Evolutionary conservation across 805 yeast genomes (phyloP).

Genomic region (Candida tammaniensis): DNA sequence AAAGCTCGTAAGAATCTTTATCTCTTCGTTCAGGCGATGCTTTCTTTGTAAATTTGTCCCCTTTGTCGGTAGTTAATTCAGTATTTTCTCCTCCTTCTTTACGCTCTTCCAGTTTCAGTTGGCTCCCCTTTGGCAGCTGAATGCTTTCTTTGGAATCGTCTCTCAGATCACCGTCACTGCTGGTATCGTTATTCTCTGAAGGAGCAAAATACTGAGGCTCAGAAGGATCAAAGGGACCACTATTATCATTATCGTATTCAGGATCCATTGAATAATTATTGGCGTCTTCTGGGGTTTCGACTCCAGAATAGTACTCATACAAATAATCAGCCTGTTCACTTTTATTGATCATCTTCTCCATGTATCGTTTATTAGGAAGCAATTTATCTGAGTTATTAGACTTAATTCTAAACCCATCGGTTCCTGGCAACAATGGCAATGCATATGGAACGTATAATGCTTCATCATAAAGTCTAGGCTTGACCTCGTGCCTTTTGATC

Average conservation of each 20-base stretch:
- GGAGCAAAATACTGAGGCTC: slow-evolving; percentile 88
- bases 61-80: too few species aligned
- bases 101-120: slow-evolving; percentile 1
- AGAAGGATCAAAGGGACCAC: slow-evolving; percentile 77
- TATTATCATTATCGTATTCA: slow-evolving; percentile 37
- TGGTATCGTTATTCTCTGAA: slow-evolving; percentile 13
- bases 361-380: slow-evolving; percentile 43
- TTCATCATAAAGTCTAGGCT: slow-evolving; percentile 87
- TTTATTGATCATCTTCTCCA: slow-evolving; percentile 76
- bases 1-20: slow-evolving; percentile 31
- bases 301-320: slow-evolving; percentile 85
- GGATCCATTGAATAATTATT: slow-evolving; percentile 47
- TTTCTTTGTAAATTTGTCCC: not conserved
- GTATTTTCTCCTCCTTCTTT: not conserved
- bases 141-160: slow-evolving; percentile 5
- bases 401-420: slow-evolving; percentile 70
- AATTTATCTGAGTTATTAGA: slow-evolving; percentile 56
- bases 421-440: slow-evolving; percentile 83
- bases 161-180: slow-evolving; percentile 4
- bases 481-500: slow-evolving; percentile 69
- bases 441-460: slow-evolving; percentile 90
- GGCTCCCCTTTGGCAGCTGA: not conserved
- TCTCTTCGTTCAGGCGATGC: slow-evolving; percentile 6
- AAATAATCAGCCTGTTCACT: slow-evolving; percentile 89
- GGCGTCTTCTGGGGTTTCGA: slow-evolving; percentile 60